Conservation (phyloP, 163 green algal genomes). For the Coccomyxa subellipsoidea region DNA sequence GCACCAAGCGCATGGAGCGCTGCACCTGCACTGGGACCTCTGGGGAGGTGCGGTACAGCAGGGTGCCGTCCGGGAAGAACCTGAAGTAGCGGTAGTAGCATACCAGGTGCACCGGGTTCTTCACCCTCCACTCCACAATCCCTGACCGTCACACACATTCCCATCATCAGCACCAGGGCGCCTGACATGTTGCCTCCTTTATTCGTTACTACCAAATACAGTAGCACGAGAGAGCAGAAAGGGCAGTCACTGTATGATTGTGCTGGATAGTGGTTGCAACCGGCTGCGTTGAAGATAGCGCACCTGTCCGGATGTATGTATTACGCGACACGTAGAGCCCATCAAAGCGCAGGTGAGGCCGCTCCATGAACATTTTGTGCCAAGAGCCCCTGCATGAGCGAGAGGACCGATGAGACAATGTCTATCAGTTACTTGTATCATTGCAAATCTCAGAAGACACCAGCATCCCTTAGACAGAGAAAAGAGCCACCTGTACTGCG, state of each 20-base stretch:
- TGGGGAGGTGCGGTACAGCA: conserved; percentile 78
- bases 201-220: too few relatives aligned
- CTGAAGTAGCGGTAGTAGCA: conserved; percentile 57
- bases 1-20: conserved; percentile 32
- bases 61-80: conserved; percentile 70
- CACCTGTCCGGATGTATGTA: conserved; percentile 74
- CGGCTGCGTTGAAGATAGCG: background rate
- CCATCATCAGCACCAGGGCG: too few relatives aligned
- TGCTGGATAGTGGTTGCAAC: too few relatives aligned
- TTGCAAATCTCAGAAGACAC: too few relatives aligned
- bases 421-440: too few relatives aligned
- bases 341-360: conserved; percentile 79
- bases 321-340: conserved; percentile 73
- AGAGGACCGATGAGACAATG: too few relatives aligned
- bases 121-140: conserved; percentile 57
- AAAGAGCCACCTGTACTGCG: conserved; percentile 26
- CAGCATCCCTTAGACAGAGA: too few relatives aligned
- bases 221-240: too few relatives aligned
- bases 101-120: conserved; percentile 55
- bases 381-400: conserved; percentile 56
- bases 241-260: too few relatives aligned
- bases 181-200: too few relatives aligned
- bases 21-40: conserved; percentile 48
- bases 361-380: conserved; percentile 70
- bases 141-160: too few relatives aligned